These are phyloP conservation scores for Juglanconis sp. DNA, from an alignment of 2,329 filamentous ascomycete genomes.

Conservation along the genomic window DNA sequence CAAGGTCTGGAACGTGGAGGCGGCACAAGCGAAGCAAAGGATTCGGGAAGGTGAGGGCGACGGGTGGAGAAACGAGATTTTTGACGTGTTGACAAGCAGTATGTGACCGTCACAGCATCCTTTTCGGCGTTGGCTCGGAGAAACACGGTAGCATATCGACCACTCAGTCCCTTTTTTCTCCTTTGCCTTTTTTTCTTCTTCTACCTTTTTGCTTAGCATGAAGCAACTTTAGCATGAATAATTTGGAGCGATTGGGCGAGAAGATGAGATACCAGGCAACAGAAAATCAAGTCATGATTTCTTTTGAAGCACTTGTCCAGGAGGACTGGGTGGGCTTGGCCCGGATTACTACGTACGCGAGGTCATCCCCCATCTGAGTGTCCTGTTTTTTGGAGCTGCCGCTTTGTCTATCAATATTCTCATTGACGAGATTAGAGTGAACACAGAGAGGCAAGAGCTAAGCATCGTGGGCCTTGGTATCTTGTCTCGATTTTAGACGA, in stretches of 20 bases:
- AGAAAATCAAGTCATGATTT: background rate
- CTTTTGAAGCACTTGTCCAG: background rate
- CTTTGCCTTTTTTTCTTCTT: no score
- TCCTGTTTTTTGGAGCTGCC: background rate
- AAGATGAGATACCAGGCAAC: background rate
- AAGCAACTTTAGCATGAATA: background rate
- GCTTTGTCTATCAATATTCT: background rate
- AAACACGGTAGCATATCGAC: background rate
- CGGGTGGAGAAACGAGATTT: slow-evolving; percentile 86
- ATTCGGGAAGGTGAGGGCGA: slow-evolving; percentile 69
- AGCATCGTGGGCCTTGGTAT: background rate
- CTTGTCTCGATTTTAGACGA: background rate
- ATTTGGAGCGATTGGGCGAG: background rate
- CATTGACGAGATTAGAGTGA: background rate
- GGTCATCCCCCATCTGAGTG: background rate
- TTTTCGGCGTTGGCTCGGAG: background rate
- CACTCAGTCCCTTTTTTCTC: background rate
- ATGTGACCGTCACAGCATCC: background rate
- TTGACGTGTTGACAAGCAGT: slow-evolving; percentile 48
- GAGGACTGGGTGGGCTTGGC: background rate
- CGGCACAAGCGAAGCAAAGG: slow-evolving; percentile 63
- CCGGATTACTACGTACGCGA: background rate
- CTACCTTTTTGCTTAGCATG: background rate
- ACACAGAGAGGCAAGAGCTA: background rate
- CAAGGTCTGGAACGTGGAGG: slow-evolving; percentile 86